phyloP scores from a whole-genome alignment of 2,329 filamentous ascomycete species.

The Neonectria faginata region DNA sequence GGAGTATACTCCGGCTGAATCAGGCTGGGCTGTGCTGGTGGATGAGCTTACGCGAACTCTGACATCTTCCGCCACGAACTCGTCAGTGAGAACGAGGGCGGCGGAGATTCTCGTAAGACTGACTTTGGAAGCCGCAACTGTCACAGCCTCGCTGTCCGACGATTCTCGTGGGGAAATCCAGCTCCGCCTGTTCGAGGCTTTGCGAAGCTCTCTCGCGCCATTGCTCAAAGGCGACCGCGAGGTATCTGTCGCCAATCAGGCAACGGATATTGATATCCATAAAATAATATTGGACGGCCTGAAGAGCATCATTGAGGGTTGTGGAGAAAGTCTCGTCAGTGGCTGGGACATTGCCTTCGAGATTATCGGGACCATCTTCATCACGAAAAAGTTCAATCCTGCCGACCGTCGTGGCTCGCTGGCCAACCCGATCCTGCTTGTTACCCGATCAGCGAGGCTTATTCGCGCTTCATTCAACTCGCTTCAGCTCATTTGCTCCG shows the following conservation, averaged over 20 bases:
- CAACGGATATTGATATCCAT: constrained; percentile 82
- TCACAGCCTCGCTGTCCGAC: constrained; percentile 64
- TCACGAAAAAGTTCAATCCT: constrained; percentile 54
- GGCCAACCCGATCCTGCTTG: constrained; percentile 52
- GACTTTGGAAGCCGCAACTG: constrained; percentile 67
- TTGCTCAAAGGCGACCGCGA: constrained; percentile 67
- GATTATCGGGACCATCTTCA: constrained; percentile 85
- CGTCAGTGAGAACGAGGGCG: constrained; percentile 68
- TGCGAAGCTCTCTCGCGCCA: constrained; percentile 68
- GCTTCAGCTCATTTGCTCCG: constrained; percentile 91
- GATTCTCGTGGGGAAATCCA: constrained; percentile 72
- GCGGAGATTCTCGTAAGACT: constrained; percentile 73
- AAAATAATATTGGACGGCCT: constrained; percentile 82
- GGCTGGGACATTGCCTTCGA: constrained; percentile 91
- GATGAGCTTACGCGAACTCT: constrained; percentile 65
- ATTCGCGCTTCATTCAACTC: constrained; percentile 90
- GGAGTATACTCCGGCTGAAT: constrained; percentile 71
- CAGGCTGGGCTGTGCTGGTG: constrained; percentile 80
- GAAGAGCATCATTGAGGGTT: constrained; percentile 86
- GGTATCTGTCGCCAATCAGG: constrained; percentile 67
- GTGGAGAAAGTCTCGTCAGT: constrained; percentile 82
- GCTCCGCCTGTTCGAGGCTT: constrained; percentile 75
- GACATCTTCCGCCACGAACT: constrained; percentile 58
- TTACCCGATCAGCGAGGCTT: constrained; percentile 75
- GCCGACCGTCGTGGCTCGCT: constrained; percentile 49